phyloP scores from a whole-genome alignment of 345 rosid genomes.

The Balakata baccata region DNA sequence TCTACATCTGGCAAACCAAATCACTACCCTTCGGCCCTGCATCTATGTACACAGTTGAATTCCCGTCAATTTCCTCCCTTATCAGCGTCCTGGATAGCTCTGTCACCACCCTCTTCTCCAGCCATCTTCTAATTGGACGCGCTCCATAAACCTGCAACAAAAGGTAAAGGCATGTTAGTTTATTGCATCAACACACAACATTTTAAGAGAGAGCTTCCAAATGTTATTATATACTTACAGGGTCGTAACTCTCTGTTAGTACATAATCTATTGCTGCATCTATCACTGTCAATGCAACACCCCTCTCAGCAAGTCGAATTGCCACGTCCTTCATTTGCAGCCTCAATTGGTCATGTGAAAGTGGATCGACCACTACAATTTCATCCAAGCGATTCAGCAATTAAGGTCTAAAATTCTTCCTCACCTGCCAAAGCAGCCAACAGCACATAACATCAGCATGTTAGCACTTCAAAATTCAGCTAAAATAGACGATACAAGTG shows the following conservation, averaged over 20 bases:
- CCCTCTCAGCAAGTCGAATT: constrained; percentile 72
- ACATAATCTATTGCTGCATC: constrained; percentile 74
- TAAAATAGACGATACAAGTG: not conserved
- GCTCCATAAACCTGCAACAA: constrained; percentile 73
- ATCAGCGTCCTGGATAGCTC: constrained; percentile 80
- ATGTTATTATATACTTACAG: constrained; percentile 46
- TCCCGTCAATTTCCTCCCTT: constrained; percentile 82
- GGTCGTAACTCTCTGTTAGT: constrained; percentile 74
- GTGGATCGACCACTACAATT: constrained; percentile 85
- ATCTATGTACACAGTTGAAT: constrained; percentile 74
- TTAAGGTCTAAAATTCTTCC: constrained; percentile 81
- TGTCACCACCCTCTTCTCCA: constrained; percentile 86
- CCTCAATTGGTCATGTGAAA: constrained; percentile 80
- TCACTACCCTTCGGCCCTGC: constrained; percentile 40
- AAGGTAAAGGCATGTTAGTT: not conserved
- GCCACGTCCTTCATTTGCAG: constrained; percentile 88
- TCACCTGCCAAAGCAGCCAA: constrained; percentile 39
- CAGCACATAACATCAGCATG: not conserved
- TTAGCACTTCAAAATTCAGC: not conserved
- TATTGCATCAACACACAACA: not conserved
- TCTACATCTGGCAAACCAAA: constrained; percentile 58
- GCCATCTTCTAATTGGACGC: constrained; percentile 91
- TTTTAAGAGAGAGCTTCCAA: not conserved
- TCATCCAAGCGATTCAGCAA: constrained; percentile 83
- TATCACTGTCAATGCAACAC: constrained; percentile 76